These are phyloP conservation scores for Cladosporium colombiae DNA, from an alignment of 2,329 filamentous ascomycete genomes.

Conservation along the genomic window DNA sequence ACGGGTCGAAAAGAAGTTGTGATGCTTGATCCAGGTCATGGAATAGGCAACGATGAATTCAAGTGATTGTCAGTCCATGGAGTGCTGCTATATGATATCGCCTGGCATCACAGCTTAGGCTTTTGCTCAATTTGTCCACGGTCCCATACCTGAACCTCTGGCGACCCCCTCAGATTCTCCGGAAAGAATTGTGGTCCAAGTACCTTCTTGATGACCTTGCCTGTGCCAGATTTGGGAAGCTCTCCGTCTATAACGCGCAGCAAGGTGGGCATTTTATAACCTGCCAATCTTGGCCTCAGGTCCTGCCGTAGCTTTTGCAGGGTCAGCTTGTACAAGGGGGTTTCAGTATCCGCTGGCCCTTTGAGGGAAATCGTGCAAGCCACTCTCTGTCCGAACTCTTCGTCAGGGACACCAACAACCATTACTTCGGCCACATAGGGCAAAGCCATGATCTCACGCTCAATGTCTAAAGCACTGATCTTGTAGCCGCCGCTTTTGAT, in stretches of 20 bases:
- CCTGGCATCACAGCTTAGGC: background rate
- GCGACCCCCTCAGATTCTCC: conserved; percentile 24
- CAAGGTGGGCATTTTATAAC: conserved; percentile 54
- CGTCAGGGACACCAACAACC: conserved; percentile 55
- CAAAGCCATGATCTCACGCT: conserved; percentile 54
- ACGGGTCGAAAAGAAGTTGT: background rate
- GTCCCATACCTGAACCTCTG: conserved; percentile 34
- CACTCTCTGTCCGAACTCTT: conserved; percentile 58
- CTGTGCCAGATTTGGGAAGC: conserved; percentile 51
- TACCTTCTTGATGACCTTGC: conserved; percentile 54
- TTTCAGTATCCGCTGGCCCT: conserved; percentile 31
- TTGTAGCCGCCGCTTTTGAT: conserved; percentile 60
- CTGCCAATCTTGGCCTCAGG: conserved; percentile 46
- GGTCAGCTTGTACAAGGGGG: conserved; percentile 33
- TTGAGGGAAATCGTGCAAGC: conserved; percentile 53
- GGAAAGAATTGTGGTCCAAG: conserved; percentile 37
- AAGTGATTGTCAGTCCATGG: background rate
- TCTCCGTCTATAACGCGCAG: conserved; percentile 47
- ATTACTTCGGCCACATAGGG: conserved; percentile 54
- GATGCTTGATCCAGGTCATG: background rate
- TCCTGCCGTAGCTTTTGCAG: conserved; percentile 48
- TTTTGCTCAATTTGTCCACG: background rate
- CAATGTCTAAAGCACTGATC: conserved; percentile 57
- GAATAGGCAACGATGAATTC: background rate
- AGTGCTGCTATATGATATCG: background rate